These are phyloP conservation scores for Pseudocercospora cruenta DNA, from an alignment of 2,329 filamentous ascomycete species.

Conservation along the genomic window DNA sequence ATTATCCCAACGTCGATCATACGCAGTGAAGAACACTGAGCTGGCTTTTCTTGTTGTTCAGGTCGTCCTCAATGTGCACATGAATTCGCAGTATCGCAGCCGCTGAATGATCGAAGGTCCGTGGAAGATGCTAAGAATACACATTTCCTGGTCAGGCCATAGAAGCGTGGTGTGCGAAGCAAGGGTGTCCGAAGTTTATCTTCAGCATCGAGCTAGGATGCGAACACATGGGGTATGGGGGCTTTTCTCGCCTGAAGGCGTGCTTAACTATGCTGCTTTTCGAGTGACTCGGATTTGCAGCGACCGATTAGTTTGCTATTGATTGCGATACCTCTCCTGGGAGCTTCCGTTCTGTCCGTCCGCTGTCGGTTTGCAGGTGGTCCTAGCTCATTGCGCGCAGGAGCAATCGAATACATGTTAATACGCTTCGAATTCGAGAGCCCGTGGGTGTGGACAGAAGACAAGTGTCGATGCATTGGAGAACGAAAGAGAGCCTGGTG, in stretches of 20 bases:
- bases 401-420: background rate
- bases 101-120: background rate
- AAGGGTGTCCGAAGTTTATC: background rate
- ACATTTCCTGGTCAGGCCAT: background rate
- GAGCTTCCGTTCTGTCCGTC: background rate
- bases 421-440: too few species aligned
- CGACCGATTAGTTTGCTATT: background rate
- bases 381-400: background rate
- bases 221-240: background rate
- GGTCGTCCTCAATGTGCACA: background rate
- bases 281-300: too few species aligned
- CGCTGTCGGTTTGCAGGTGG: background rate
- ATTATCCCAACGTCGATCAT: background rate
- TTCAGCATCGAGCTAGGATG: background rate
- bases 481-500: too few species aligned
- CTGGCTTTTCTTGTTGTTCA: background rate
- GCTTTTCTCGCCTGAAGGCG: background rate
- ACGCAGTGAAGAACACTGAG: background rate
- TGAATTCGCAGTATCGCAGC: background rate
- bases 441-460: too few species aligned
- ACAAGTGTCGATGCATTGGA: background rate
- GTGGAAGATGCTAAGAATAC: too few species aligned
- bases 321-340: background rate
- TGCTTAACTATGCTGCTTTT: background rate
- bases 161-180: background rate